Evolutionary conservation across 208 protist genomes (phyloP), one percentile per base, ranked within the genome.

Genomic region (Spironucleus salmonicida): DNA sequence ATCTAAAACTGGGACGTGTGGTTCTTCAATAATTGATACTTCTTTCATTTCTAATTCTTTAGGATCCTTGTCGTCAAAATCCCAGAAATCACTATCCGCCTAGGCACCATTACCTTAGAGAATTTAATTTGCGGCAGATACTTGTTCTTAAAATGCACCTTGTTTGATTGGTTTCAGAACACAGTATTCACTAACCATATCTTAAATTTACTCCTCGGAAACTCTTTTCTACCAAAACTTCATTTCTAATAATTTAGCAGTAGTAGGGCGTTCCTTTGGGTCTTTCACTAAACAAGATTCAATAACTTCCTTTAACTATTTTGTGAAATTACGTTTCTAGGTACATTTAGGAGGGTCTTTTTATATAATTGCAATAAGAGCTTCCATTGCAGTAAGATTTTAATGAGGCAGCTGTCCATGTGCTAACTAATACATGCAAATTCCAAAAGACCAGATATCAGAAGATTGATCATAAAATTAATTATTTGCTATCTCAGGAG

Each of bases 401-500:
- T 34, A 39, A 30, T 67, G 15, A 30, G 61, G 61, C 19, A 30
- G 61, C 19, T 23, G 15, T 15, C 61, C 61, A 15, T 67, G 29
- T n/a, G 34, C 61, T 34, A 67, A 30, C 30, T 67, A 15, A 23
- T 39, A 39, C 26, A 67, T 15, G 61, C 61, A 67, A 38, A 67
- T 34, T 30, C 61, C 61, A 34, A 67, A 38, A 15, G 61, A 67
- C 61, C 61, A 67, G 15, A 67, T 67, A 30, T 67, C 61, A 23
- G 34, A 15, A 15, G 19, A 39, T 15, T 15, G 30, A 38, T n/a
- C 34, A n/a, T 67, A 30, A 30, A 15, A 15, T 30, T 67, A 30
- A 13, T 38, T 67, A 15, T 15, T 38, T 15, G 35, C 35, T 15
- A 67, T 34, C 34, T 67, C 61, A 19, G 61, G 61, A 30, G 61